phyloP scores from a whole-genome alignment of 495 filamentous ascomycete species.

The Beverwykella pulmonaria region DNA sequence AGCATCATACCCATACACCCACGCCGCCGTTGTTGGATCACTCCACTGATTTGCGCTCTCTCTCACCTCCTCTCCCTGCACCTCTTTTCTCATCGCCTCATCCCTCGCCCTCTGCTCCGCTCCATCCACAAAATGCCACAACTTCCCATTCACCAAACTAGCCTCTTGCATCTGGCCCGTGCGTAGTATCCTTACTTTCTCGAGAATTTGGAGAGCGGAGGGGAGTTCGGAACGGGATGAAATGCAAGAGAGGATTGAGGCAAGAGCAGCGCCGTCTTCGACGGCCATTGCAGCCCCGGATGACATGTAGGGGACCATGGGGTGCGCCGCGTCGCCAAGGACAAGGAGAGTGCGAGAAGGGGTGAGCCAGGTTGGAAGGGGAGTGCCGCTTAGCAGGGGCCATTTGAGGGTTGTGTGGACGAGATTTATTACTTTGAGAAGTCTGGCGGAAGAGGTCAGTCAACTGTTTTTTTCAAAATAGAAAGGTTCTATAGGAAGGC shows the following conservation, averaged over 20 bases:
- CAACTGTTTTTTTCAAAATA: no score
- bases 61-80: slow-evolving; percentile 37
- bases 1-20: slow-evolving; percentile 55
- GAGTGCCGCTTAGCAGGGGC: slow-evolving; percentile 46
- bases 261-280: slow-evolving; percentile 44
- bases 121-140: slow-evolving; percentile 55
- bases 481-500: neutral
- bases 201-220: slow-evolving; percentile 34
- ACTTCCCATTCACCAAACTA: slow-evolving; percentile 41
- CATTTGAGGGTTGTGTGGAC: slow-evolving; percentile 49
- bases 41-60: slow-evolving; percentile 56
- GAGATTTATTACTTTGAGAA: slow-evolving; percentile 48
- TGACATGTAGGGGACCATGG: slow-evolving; percentile 56
- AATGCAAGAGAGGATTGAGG: slow-evolving; percentile 29
- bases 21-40: slow-evolving; percentile 51
- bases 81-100: slow-evolving; percentile 48
- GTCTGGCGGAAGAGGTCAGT: neutral
- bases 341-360: slow-evolving; percentile 44
- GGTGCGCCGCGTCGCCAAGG: slow-evolving; percentile 55
- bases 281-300: slow-evolving; percentile 54
- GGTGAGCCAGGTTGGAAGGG: slow-evolving; percentile 44
- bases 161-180: slow-evolving; percentile 41
- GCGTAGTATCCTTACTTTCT: slow-evolving; percentile 33
- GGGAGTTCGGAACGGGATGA: neutral
- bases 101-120: slow-evolving; percentile 50